phyloP scores from a whole-genome alignment of 1,284 basidiomycete species.

The Trichosporon coremiiforme region DNA sequence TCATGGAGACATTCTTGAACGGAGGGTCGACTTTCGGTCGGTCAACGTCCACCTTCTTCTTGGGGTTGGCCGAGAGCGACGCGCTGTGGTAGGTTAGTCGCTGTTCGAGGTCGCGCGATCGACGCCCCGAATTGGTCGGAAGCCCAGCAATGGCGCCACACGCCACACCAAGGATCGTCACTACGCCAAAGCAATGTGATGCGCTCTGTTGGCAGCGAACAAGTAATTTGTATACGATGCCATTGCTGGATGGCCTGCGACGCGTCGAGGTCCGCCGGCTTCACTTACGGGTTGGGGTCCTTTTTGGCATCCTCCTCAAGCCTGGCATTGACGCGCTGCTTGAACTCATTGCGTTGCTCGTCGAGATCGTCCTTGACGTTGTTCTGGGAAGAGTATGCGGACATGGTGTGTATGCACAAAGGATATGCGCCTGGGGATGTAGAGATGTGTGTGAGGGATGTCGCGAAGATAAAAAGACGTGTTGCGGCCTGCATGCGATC shows the following conservation, averaged over 20 bases:
- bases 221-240: too few relatives aligned
- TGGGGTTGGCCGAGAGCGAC: conserved; percentile 45
- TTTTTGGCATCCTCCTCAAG: conserved; percentile 1
- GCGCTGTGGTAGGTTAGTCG: conserved; percentile 37
- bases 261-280: neutral
- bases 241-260: neutral
- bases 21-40: conserved; percentile 54
- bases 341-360: neutral
- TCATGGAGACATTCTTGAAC: conserved; percentile 52
- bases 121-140: neutral
- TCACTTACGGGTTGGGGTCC: conserved; percentile 15
- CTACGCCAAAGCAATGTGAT: neutral
- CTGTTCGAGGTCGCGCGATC: conserved; percentile 21
- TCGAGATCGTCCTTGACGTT: neutral
- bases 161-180: neutral
- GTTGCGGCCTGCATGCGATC: neutral
- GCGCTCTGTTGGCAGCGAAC: too few relatives aligned
- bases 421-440: neutral
- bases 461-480: neutral
- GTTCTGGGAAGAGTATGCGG: neutral
- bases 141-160: neutral
- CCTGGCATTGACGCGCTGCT: neutral
- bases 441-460: neutral
- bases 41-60: conserved; percentile 44
- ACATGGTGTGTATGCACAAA: neutral